A percentile compares a stretch with the other conserved stretches of the same genome.
These are phyloP conservation scores for Lathyrus aphaca DNA, from an alignment of 306 rosid genomes.

Conservation along the genomic window DNA sequence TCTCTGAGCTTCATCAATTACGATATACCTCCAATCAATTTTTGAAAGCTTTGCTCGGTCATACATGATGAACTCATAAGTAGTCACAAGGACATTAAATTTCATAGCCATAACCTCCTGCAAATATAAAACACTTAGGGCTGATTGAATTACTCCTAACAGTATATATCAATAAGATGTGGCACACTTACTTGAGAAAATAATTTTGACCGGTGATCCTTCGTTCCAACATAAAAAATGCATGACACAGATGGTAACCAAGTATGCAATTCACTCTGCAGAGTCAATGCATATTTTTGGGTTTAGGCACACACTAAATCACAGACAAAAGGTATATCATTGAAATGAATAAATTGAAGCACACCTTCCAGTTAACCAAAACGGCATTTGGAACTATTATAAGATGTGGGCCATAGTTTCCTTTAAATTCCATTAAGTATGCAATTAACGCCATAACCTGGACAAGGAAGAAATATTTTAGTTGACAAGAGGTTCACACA, in stretches of 20 bases:
- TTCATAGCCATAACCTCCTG: slow-evolving; percentile 93
- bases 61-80: slow-evolving; percentile 98
- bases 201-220: slow-evolving; percentile 86
- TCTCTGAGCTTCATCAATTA: slow-evolving; percentile 50
- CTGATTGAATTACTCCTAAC: slow-evolving; percentile 21
- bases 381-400: slow-evolving; percentile 51
- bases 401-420: slow-evolving; percentile 52
- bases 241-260: slow-evolving; percentile 59
- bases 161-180: slow-evolving; percentile 37
- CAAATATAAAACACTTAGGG: slow-evolving; percentile 31
- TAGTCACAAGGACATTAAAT: slow-evolving; percentile 96
- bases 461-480: slow-evolving; percentile 16
- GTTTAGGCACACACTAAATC: slow-evolving; percentile 20
- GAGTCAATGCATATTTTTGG: slow-evolving; percentile 8
- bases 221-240: slow-evolving; percentile 85
- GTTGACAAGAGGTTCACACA: neutral
- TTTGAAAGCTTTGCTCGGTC: slow-evolving; percentile 95
- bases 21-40: slow-evolving; percentile 54
- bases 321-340: slow-evolving; percentile 32
- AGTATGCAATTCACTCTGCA: slow-evolving; percentile 48
- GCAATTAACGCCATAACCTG: slow-evolving; percentile 54
- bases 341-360: slow-evolving; percentile 32
- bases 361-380: slow-evolving; percentile 51
- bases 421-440: slow-evolving; percentile 49
- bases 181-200: slow-evolving; percentile 70